Conservation (phyloP, 1,139 yeast species). For the Lodderomyces oxycetoniae region DNA sequence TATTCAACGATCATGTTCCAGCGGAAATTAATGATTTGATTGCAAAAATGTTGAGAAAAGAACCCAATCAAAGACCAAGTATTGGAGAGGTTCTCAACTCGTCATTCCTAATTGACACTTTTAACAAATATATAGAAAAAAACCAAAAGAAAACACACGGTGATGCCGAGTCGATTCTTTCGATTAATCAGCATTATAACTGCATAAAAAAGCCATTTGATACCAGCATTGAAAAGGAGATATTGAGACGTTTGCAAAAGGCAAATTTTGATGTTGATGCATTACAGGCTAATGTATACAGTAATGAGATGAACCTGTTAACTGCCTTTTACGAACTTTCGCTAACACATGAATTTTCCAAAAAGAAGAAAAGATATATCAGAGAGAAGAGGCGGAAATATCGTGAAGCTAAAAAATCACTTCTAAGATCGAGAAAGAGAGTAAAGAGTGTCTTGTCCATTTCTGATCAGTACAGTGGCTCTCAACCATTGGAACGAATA, state of each 20-base stretch:
- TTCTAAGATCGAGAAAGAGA: constrained; percentile 47
- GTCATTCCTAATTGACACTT: constrained; percentile 50
- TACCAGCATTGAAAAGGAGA: constrained; percentile 58
- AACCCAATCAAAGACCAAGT: constrained; percentile 60
- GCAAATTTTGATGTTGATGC: constrained; percentile 64
- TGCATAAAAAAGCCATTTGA: constrained; percentile 44
- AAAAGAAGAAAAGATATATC: constrained; percentile 31
- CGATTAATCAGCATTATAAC: constrained; percentile 39
- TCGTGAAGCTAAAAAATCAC: constrained; percentile 35
- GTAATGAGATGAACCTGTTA: constrained; percentile 66
- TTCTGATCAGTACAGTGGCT: constrained; percentile 23
- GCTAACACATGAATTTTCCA: constrained; percentile 54
- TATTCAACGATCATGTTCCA: constrained; percentile 41
- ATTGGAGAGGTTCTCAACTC: constrained; percentile 57
- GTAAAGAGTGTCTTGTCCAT: constrained; percentile 43
- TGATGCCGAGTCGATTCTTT: constrained; percentile 37
- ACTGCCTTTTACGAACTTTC: constrained; percentile 83
- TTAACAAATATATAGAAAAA: constrained; percentile 24
- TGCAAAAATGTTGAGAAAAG: constrained; percentile 55
- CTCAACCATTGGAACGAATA: constrained; percentile 40
- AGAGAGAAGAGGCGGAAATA: constrained; percentile 38
- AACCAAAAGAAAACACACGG: constrained; percentile 12
- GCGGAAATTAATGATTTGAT: constrained; percentile 49
- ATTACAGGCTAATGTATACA: constrained; percentile 56
- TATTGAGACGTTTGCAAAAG: constrained; percentile 60